These are phyloP conservation scores for Rhizopus sp. DNA, from an alignment of 371 early-diverging fungal species.

Conservation along the genomic window DNA sequence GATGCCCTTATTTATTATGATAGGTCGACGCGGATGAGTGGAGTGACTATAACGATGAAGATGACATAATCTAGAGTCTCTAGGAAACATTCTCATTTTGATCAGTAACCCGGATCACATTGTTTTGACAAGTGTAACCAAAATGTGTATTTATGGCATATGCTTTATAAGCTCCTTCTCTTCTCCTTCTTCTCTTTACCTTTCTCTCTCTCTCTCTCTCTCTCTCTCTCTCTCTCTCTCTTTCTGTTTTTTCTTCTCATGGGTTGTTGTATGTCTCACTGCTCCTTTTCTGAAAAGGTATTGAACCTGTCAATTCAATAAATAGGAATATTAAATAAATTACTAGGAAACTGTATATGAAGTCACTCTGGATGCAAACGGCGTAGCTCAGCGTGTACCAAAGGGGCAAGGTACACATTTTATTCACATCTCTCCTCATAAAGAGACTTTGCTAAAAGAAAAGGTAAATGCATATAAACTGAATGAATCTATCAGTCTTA, in stretches of 20 bases:
- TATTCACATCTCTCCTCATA: slow-evolving; percentile 40
- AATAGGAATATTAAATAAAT: background rate
- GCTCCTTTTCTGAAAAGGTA: slow-evolving; percentile 32
- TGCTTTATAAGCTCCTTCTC: slow-evolving; percentile 1
- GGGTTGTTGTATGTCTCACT: slow-evolving; percentile 45
- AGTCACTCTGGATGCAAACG: slow-evolving; percentile 44
- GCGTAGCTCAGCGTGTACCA: slow-evolving; percentile 48
- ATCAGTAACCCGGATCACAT: background rate
- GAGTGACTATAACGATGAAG: slow-evolving; percentile 31
- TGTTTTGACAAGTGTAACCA: too few species aligned
- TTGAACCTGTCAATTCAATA: background rate
- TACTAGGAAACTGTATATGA: slow-evolving; percentile 46
- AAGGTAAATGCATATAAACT: slow-evolving; percentile 23
- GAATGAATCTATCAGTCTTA: background rate
- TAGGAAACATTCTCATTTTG: background rate
- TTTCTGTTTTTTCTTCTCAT: slow-evolving; percentile 10
- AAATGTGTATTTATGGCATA: slow-evolving; percentile 18
- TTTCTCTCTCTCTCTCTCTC: slow-evolving; percentile 5
- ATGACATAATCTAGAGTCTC: background rate
- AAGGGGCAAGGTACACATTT: slow-evolving; percentile 50
- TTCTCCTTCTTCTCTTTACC: slow-evolving; percentile 8
- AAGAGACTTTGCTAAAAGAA: slow-evolving; percentile 41
- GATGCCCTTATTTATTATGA: background rate
- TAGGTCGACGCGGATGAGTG: slow-evolving; percentile 28
- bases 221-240: slow-evolving; percentile 9